Evolutionary conservation across 805 yeast species (phyloP), one percentile per base, ranked within the genome.

Genomic region (Ogataea nakhonphanomensis): DNA sequence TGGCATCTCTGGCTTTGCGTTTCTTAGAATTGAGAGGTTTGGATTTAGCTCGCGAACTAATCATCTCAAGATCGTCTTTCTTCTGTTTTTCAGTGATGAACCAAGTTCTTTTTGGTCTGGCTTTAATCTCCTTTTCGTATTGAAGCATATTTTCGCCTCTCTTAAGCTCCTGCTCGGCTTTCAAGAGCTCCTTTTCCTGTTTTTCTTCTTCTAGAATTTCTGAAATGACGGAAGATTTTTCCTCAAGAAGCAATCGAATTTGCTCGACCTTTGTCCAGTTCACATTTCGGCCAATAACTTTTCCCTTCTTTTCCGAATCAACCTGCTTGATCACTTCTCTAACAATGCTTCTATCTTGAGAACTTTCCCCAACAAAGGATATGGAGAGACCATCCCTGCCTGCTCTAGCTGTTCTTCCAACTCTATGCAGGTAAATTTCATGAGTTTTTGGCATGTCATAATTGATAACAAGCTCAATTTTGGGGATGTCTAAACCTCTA

Each of bases 341-440:
- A n/a, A 93, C 98, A 52, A 93, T 87, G 34, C 74, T 68, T 65
- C 99, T 79, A 49, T 93, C 99, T 43, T 73, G 76, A n/a, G 87
- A 70, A 0, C 85, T 70, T 60, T 93, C 99, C 12, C 98, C 97
- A 10, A 93, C 99, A 64, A 93, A 80, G 2, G 97, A 82, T 29
- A 93, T 83, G 32, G 97, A 85, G 41, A 77, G 77, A 74, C 99
- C 99, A 39, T 85, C 87, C 66, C 98, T 79, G 14, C 98, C 98
- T 37, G 97, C 99, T 78, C 99, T 87, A 8, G 99, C 99, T 40
- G 98, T 93, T 75, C 99, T 86, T 66, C 99, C 99, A 45, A 93
- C 96, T 72, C 99, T 84, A 67, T 93, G 99, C 55, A 93, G 71
- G 63, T 93, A 93, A 27, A 91, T 76, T 50, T 93, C 99, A 56